Percentiles rank a stretch among this genome's conserved stretches.
Conservation (phyloP, 2,329 filamentous ascomycete species). For the Aspergillus japonicus region DNA sequence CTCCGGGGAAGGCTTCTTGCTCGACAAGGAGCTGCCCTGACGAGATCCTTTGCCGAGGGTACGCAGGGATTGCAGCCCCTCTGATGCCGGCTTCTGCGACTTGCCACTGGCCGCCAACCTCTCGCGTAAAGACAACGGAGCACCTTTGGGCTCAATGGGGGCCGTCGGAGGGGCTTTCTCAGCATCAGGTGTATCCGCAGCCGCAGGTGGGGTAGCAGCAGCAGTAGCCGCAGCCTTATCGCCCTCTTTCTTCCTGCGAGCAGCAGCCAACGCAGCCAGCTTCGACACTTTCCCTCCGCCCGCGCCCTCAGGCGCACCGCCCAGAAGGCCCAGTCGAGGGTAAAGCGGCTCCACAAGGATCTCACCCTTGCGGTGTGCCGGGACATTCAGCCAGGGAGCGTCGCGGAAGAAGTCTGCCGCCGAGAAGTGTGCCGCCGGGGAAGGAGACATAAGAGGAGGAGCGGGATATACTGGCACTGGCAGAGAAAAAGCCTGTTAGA, state of each 20-base stretch:
- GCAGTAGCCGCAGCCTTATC: constrained; percentile 49
- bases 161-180: constrained; percentile 13
- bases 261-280: constrained; percentile 82
- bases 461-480: constrained; percentile 33
- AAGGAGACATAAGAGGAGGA: constrained; percentile 22
- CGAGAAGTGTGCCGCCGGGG: constrained; percentile 38
- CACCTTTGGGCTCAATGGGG: constrained; percentile 21
- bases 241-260: constrained; percentile 77
- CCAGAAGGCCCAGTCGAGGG: constrained; percentile 69
- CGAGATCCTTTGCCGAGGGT: constrained; percentile 20
- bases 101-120: constrained; percentile 36
- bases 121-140: constrained; percentile 39
- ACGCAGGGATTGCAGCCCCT: constrained; percentile 23
- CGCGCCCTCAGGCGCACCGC: constrained; percentile 65
- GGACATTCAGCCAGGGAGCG: constrained; percentile 79
- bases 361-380: constrained; percentile 60
- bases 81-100: constrained; percentile 23
- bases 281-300: constrained; percentile 76
- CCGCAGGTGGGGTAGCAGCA: constrained; percentile 8
- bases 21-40: constrained; percentile 15
- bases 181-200: background rate
- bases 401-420: constrained; percentile 71
- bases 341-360: constrained; percentile 61
- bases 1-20: constrained; percentile 23
- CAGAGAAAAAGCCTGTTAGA: constrained; percentile 36